Percentiles rank a stretch among this genome's conserved stretches.
Conservation (phyloP, 106 monocot species). For the Agapanthus africanus region DNA sequence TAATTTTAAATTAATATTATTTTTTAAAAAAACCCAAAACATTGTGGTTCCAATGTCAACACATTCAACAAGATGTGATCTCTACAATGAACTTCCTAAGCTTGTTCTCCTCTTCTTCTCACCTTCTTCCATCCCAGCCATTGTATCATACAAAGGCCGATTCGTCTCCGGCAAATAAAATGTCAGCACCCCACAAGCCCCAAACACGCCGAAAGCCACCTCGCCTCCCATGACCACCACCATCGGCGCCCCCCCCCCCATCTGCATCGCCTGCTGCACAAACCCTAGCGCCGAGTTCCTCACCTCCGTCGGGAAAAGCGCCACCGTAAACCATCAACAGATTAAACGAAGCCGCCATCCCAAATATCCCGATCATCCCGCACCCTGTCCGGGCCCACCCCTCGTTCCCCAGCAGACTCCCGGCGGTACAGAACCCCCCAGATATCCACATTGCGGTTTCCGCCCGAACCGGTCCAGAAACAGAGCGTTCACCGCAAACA, state of each 20-base stretch:
- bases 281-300: slow-evolving; percentile 65
- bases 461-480: slow-evolving; percentile 46
- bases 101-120: slow-evolving; percentile 16
- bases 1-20: too few relatives aligned
- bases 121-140: slow-evolving; percentile 38
- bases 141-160: slow-evolving; percentile 48
- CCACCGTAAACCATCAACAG: slow-evolving; percentile 67
- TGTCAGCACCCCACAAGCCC: slow-evolving; percentile 27
- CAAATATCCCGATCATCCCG: slow-evolving; percentile 70
- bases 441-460: slow-evolving; percentile 50
- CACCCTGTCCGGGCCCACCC: slow-evolving; percentile 29
- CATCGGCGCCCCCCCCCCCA: slow-evolving; percentile 71
- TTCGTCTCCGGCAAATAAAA: slow-evolving; percentile 59
- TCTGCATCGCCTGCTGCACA: slow-evolving; percentile 45
- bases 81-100: too few relatives aligned
- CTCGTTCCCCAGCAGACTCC: too few relatives aligned
- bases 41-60: too few relatives aligned
- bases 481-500: slow-evolving; percentile 37
- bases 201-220: slow-evolving; percentile 47
- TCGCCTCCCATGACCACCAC: slow-evolving; percentile 49
- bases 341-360: slow-evolving; percentile 77
- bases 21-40: too few relatives aligned
- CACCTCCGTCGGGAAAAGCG: slow-evolving; percentile 77
- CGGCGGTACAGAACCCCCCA: slow-evolving; percentile 25
- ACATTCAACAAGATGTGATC: too few relatives aligned